Conservation (phyloP, 1,284 basidiomycete species). For the Apiotrichum porosum region DNA sequence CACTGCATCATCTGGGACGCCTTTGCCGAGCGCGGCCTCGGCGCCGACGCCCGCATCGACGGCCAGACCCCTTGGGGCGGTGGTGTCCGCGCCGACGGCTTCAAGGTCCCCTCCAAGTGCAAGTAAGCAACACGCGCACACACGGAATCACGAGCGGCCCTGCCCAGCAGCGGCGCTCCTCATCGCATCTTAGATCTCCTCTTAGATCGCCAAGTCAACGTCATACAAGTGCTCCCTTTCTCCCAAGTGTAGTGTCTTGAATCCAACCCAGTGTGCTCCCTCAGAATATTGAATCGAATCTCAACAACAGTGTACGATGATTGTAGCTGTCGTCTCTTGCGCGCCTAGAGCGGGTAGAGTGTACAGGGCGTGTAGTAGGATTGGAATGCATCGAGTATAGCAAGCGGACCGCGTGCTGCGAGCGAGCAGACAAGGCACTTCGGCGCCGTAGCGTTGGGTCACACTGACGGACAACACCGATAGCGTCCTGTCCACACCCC, state of each 20-base stretch:
- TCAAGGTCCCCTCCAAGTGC: slow-evolving; percentile 49
- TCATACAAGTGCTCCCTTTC: too few species aligned
- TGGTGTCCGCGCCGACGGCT: slow-evolving; percentile 58
- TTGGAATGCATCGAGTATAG: too few species aligned
- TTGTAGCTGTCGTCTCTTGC: not conserved
- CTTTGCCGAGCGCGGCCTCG: slow-evolving; percentile 78
- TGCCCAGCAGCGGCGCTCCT: too few species aligned
- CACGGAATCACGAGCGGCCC: not conserved
- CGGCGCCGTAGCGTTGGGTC: too few species aligned
- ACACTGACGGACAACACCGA: too few species aligned
- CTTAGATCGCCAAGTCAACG: too few species aligned
- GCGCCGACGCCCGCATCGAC: slow-evolving; percentile 64
- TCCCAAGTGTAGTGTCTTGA: not conserved
- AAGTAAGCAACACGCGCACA: slow-evolving; percentile 11
- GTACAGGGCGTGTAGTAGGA: too few species aligned
- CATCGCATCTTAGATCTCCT: too few species aligned
- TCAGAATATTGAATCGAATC: not conserved
- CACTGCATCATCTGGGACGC: slow-evolving; percentile 81
- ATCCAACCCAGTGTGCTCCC: not conserved
- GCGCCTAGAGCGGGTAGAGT: slow-evolving; percentile 3
- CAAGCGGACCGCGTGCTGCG: too few species aligned
- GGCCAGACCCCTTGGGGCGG: slow-evolving; percentile 92
- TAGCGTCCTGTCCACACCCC: too few species aligned
- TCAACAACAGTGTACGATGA: not conserved
- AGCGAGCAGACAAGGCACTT: too few species aligned